Evolutionary conservation across 2,329 filamentous ascomycete genomes (phyloP), one percentile per base, ranked within the genome.

Genomic region (Phaeomoniella chlamydospora): DNA sequence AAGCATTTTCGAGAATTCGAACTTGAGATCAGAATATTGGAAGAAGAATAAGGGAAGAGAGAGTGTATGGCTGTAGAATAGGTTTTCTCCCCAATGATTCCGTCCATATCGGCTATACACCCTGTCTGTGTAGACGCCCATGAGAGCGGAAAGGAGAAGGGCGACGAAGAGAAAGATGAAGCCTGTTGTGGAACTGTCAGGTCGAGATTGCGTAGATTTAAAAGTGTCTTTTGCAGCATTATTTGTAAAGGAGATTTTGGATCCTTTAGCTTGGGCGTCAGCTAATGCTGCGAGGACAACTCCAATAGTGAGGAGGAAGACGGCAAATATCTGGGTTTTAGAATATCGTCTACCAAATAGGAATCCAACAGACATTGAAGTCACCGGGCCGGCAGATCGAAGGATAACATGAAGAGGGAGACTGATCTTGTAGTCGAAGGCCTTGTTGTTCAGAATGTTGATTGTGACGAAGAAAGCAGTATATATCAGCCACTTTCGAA

Each of bases 341-440:
- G 83, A 81, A 53, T 94, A 96, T 45, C 70, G 70, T 61, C 88
- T 94, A 29, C 88, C 88, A 50, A 80, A 86, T 11, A 93, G 47
- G 50, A 78, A 86, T 3, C 90, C 90, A n/a, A 88, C 84, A 12
- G 78, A 60, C 74, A 98, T 93, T 5, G 90, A 96, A 3, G 87
- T 92, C 42, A 96, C 92, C 49, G 87, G 94, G 12, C 90, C 90
- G 34, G 88, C 93, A 34, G 87, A 94, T 36, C 90, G 76, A 18
- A 98, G 67, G 45, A 98, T 96, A 49, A 98, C 98, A 53, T 98
- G 90, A 34, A 98, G 77, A 1, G 90, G 90, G 0, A 98, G 85
- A 4, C 86, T 94, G 38, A 98, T 96, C 48, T 86, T 78, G 61
- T 94, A 98, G 43, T 85, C 87, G 57, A 98, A 98, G 4, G 88